A percentile compares a stretch with the other conserved stretches of the same genome.
Conservation (phyloP, 805 yeast species). For the Candida vartiovaarae region DNA sequence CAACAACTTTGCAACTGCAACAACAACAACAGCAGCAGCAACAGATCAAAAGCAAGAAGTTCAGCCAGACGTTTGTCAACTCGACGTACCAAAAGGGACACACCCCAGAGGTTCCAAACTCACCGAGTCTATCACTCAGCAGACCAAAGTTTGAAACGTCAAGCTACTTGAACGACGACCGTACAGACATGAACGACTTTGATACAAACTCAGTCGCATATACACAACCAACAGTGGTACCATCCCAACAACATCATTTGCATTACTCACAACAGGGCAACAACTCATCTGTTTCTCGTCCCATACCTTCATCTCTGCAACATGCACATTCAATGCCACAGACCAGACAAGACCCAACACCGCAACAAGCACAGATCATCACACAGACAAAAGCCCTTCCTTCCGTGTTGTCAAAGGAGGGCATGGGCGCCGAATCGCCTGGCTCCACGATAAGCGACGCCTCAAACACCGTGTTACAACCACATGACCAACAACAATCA, state of each 20-base stretch:
- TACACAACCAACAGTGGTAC: constrained; percentile 11
- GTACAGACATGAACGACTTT: constrained; percentile 16
- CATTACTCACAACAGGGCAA: background rate
- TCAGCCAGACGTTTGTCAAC: constrained; percentile 15
- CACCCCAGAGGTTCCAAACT: constrained; percentile 12
- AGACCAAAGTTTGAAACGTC: constrained; percentile 11
- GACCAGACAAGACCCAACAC: constrained; percentile 3
- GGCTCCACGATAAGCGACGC: constrained; percentile 14
- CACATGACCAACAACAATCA: constrained; percentile 1
- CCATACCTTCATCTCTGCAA: background rate
- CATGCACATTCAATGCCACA: background rate
- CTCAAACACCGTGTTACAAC: constrained; percentile 3
- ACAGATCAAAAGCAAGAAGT: constrained; percentile 6
- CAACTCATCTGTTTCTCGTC: background rate
- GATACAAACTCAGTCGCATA: constrained; percentile 13
- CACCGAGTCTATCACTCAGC: constrained; percentile 12
- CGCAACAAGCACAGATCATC: constrained; percentile 4
- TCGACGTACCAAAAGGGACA: constrained; percentile 8
- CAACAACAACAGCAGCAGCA: constrained; percentile 5
- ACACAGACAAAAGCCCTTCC: constrained; percentile 2
- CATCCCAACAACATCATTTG: background rate
- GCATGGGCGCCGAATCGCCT: constrained; percentile 15
- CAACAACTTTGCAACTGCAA: background rate
- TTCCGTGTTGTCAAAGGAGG: constrained; percentile 9
- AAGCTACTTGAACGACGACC: constrained; percentile 17